phyloP scores from a whole-genome alignment of 331 rosid species.

The Prunus yedoensis region DNA sequence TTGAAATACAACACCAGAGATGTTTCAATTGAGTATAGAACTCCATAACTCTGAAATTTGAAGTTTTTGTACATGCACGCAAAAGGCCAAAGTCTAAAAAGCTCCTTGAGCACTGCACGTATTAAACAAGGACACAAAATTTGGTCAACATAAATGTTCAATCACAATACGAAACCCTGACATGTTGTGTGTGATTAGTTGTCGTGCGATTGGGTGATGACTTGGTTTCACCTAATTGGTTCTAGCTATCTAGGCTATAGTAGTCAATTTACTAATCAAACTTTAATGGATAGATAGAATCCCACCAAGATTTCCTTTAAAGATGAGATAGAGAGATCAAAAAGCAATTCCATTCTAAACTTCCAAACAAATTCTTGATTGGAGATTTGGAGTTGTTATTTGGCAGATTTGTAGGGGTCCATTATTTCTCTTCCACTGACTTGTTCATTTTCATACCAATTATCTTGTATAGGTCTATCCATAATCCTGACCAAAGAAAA shows the following conservation, averaged over 20 bases:
- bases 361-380: slow-evolving; percentile 16
- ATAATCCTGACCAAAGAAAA: not conserved
- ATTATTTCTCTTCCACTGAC: slow-evolving; percentile 26
- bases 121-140: slow-evolving; percentile 4
- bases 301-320: slow-evolving; percentile 44
- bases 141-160: slow-evolving; percentile 1
- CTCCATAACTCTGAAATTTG: not conserved
- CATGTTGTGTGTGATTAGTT: not conserved
- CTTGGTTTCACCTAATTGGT: slow-evolving; percentile 29
- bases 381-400: not conserved
- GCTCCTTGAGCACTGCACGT: slow-evolving; percentile 15
- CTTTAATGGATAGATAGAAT: not conserved
- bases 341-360: not conserved
- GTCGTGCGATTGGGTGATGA: slow-evolving; percentile 20
- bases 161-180: slow-evolving; percentile 11
- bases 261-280: not conserved
- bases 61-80: not conserved
- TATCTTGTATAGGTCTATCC: slow-evolving; percentile 6
- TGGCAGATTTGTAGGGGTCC: not conserved
- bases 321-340: slow-evolving; percentile 32
- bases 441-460: slow-evolving; percentile 16
- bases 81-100: not conserved
- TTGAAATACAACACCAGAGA: no score
- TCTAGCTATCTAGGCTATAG: not conserved
- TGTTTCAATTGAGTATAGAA: no score